Evolutionary conservation across 768 basidiomycete genomes (phyloP).

Genomic region (Leccinum broughii): DNA sequence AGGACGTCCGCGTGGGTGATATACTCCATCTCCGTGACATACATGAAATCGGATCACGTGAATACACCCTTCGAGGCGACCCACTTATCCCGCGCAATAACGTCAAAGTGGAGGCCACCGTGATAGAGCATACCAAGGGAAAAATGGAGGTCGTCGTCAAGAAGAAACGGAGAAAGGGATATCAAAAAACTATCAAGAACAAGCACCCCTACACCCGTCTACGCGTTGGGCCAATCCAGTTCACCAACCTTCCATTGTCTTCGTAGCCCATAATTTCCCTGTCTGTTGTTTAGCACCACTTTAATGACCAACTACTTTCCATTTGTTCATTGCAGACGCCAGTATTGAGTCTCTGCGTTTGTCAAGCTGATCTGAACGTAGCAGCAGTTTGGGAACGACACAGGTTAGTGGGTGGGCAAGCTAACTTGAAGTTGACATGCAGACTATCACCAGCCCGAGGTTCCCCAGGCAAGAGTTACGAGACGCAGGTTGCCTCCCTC

Average conservation of each 20-base stretch:
- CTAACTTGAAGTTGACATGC: not conserved
- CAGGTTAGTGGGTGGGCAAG: not conserved
- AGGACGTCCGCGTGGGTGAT: conserved; percentile 84
- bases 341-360: not conserved
- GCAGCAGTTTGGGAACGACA: not conserved
- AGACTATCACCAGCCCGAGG: not conserved
- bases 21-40: conserved; percentile 80
- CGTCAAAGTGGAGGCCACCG: conserved; percentile 81
- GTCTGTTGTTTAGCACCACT: not conserved
- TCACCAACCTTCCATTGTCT: conserved; percentile 37
- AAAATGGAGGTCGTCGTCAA: conserved; percentile 90
- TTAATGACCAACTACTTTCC: conserved; percentile 5
- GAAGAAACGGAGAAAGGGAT: conserved; percentile 98
- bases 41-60: conserved; percentile 93
- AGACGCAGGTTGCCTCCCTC: not conserved
- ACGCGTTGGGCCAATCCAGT: conserved; percentile 79
- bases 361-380: not conserved
- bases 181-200: conserved; percentile 89
- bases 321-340: not conserved
- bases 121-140: conserved; percentile 97
- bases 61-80: conserved; percentile 85
- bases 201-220: conserved; percentile 97
- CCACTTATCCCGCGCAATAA: conserved; percentile 64
- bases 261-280: conserved; percentile 18
- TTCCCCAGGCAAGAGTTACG: not conserved